Conservation (phyloP, 495 filamentous ascomycete genomes). For the Hyaloscypha bicolor region DNA sequence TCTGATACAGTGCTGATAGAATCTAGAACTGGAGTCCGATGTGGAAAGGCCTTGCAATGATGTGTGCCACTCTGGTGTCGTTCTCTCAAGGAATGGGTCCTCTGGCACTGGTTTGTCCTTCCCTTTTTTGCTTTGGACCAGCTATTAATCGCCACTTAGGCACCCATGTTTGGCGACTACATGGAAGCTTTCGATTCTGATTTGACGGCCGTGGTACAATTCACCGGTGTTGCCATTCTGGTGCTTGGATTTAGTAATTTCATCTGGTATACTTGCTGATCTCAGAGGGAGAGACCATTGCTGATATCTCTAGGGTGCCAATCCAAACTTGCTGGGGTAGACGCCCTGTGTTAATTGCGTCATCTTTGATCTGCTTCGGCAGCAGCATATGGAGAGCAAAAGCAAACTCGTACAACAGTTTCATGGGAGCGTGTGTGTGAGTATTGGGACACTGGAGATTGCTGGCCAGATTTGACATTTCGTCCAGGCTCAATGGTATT, state of each 20-base stretch:
- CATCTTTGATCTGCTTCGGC: conserved; percentile 56
- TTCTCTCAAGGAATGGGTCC: conserved; percentile 30
- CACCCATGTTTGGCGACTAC: conserved; percentile 33
- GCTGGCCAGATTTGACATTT: neutral
- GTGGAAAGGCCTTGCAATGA: conserved; percentile 27
- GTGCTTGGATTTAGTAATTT: conserved; percentile 69
- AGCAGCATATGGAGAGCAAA: conserved; percentile 63
- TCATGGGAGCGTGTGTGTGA: conserved; percentile 63
- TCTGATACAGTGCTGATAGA: conserved; percentile 41
- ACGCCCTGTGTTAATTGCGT: conserved; percentile 58
- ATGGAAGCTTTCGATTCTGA: conserved; percentile 29
- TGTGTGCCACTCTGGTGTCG: conserved; percentile 27
- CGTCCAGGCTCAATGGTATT: conserved; percentile 55
- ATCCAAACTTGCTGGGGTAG: conserved; percentile 61
- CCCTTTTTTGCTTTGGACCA: conserved; percentile 4
- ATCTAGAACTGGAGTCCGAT: conserved; percentile 39
- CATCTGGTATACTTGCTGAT: conserved; percentile 43
- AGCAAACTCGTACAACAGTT: conserved; percentile 57
- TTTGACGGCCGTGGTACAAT: conserved; percentile 26
- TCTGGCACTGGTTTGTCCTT: conserved; percentile 29
- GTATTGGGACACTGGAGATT: neutral
- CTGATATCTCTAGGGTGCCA: conserved; percentile 45
- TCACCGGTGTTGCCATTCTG: conserved; percentile 58
- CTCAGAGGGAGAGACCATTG: neutral
- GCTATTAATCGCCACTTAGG: conserved; percentile 7